Conservation (phyloP, 1,139 yeast genomes). For the Saccharomyces pastorianus region DNA sequence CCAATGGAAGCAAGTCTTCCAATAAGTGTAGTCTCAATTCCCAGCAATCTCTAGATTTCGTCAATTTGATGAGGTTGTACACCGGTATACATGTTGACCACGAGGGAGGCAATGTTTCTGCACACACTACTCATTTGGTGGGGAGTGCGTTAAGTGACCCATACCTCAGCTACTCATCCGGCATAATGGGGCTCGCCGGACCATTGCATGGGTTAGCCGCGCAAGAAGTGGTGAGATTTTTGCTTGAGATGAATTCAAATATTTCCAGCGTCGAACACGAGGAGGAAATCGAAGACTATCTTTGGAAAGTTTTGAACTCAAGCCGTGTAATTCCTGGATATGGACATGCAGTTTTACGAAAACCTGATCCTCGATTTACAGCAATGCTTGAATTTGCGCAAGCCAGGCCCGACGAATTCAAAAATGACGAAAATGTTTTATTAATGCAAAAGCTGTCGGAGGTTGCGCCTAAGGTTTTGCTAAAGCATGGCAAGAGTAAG, state of each 20-base stretch:
- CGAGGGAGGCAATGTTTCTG: slow-evolving; percentile 98
- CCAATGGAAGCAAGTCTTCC: slow-evolving; percentile 36
- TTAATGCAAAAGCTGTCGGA: slow-evolving; percentile 33
- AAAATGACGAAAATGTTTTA: slow-evolving; percentile 29
- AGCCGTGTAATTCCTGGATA: slow-evolving; percentile 98
- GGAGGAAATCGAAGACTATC: slow-evolving; percentile 73
- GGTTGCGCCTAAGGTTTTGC: slow-evolving; percentile 49
- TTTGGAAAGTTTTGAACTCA: slow-evolving; percentile 84
- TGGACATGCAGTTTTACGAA: slow-evolving; percentile 94
- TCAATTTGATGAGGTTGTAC: slow-evolving; percentile 87
- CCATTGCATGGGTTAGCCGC: slow-evolving; percentile 97
- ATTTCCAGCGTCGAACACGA: slow-evolving; percentile 65
- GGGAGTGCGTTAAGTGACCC: slow-evolving; percentile 95
- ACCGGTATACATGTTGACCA: slow-evolving; percentile 94
- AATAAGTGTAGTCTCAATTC: slow-evolving; percentile 45
- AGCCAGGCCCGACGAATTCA: slow-evolving; percentile 29
- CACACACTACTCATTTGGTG: slow-evolving; percentile 94
- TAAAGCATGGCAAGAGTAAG: slow-evolving; percentile 53
- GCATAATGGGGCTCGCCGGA: slow-evolving; percentile 95
- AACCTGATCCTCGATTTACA: slow-evolving; percentile 70
- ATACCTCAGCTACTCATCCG: slow-evolving; percentile 86
- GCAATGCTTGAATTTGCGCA: slow-evolving; percentile 35
- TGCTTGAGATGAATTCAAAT: slow-evolving; percentile 70
- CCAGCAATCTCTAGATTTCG: slow-evolving; percentile 38
- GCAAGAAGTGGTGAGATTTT: slow-evolving; percentile 95